These are phyloP conservation scores for Leishmania mexicana DNA, from an alignment of 208 protist genomes.

Conservation along the genomic window DNA sequence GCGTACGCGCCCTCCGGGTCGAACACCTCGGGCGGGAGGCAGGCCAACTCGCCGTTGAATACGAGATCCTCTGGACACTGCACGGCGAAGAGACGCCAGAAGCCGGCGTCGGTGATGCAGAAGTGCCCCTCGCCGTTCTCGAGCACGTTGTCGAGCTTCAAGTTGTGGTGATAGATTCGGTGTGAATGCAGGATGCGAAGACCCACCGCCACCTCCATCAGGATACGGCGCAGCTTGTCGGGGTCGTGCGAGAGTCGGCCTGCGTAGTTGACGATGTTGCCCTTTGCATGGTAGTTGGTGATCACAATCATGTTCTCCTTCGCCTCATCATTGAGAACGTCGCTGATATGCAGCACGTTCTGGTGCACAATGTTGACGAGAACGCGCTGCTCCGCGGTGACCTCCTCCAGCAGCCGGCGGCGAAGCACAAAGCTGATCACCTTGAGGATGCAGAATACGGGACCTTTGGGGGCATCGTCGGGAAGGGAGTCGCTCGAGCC, in stretches of 20 bases:
- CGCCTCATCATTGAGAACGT: slow-evolving; percentile 78
- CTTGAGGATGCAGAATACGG: slow-evolving; percentile 53
- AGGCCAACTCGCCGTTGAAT: slow-evolving; percentile 83
- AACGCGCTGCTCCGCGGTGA: slow-evolving; percentile 62
- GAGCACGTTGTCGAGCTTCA: slow-evolving; percentile 85
- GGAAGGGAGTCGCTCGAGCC: neutral
- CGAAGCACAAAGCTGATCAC: slow-evolving; percentile 78
- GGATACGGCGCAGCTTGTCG: slow-evolving; percentile 53
- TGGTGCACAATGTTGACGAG: slow-evolving; percentile 58
- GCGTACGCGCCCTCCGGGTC: slow-evolving; percentile 48
- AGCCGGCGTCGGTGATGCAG: slow-evolving; percentile 79
- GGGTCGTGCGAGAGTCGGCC: slow-evolving; percentile 53
- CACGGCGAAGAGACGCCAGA: slow-evolving; percentile 69
- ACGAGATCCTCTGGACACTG: slow-evolving; percentile 80
- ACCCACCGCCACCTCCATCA: slow-evolving; percentile 61
- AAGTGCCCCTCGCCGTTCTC: slow-evolving; percentile 45
- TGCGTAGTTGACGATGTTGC: slow-evolving; percentile 46
- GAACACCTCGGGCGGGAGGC: slow-evolving; percentile 82
- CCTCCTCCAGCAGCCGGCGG: slow-evolving; percentile 36
- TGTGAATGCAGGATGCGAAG: slow-evolving; percentile 76
- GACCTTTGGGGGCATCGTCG: slow-evolving; percentile 11
- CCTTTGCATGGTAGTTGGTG: slow-evolving; percentile 47
- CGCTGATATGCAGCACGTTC: slow-evolving; percentile 56
- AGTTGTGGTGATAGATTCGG: slow-evolving; percentile 81
- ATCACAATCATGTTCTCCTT: slow-evolving; percentile 81